These are phyloP conservation scores for Bullera alba DNA, from an alignment of 768 basidiomycete genomes.

Conservation along the genomic window DNA sequence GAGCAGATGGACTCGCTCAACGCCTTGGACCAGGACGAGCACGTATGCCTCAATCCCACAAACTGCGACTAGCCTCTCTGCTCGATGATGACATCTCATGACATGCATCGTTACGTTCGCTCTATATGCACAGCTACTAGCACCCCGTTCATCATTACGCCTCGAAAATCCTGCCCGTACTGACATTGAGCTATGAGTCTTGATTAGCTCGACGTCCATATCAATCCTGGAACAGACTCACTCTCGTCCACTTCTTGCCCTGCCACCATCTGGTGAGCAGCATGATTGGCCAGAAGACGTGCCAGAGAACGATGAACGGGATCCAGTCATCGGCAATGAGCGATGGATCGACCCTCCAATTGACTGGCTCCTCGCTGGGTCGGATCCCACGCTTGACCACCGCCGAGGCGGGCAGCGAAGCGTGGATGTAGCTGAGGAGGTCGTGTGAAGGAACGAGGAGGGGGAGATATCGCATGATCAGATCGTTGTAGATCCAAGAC, in stretches of 20 bases:
- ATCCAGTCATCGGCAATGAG: conserved; percentile 41
- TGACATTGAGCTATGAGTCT: conserved; percentile 27
- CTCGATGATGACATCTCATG: conserved; percentile 1
- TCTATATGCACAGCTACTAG: neutral
- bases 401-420: conserved; percentile 23
- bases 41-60: conserved; percentile 37
- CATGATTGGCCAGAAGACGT: conserved; percentile 37
- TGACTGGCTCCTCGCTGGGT: conserved; percentile 20
- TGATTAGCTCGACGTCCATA: neutral
- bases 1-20: conserved; percentile 66
- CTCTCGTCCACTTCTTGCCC: conserved; percentile 41
- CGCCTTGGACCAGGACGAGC: conserved; percentile 57
- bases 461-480: conserved; percentile 37
- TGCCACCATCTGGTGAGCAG: conserved; percentile 32
- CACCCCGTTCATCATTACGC: conserved; percentile 4
- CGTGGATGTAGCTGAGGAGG: conserved; percentile 23
- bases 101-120: too few species aligned
- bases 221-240: conserved; percentile 21
- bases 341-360: conserved; percentile 38
- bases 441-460: conserved; percentile 19
- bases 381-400: conserved; percentile 5
- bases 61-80: conserved; percentile 7
- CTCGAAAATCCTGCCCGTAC: conserved; percentile 35
- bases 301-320: conserved; percentile 43
- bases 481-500: conserved; percentile 40